Evolutionary conservation across 2,329 filamentous ascomycete genomes (phyloP), one percentile per base, ranked within the genome.

Genomic region (Aspergillus candidus): DNA sequence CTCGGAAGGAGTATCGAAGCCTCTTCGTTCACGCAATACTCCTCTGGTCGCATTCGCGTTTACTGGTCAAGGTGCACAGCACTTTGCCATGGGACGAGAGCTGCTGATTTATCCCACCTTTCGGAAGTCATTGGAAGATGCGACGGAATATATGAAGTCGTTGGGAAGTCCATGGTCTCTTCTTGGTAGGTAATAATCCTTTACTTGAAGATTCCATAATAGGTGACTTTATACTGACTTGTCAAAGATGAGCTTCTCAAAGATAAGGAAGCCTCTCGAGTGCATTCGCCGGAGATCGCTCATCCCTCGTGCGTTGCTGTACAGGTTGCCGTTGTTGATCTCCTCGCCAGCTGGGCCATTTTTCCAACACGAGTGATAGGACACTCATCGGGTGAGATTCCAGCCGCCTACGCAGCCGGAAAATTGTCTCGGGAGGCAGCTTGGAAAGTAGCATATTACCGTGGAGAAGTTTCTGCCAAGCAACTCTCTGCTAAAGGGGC

Each of bases 21-120:
- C 30, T 13, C 18, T 11, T 18, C 13, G 34, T 34, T 41, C 10
- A 5, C 34, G 39, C 4, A 12, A 27, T 11, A 11, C n/a, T 8
- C 44, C 49, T 11, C 37, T 38, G 30, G 44, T 60, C 5, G 44
- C 38, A 4, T 58, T 61, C 40, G 47, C 62, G 11, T 66, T 64
- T 41, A 66, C 60, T 8, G 62, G 62, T 2, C 62, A 65, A 34
- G 62, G 62, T n/a, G 61, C 59, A 12, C 61, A 65, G 32, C 65
- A 55, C 44, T 12, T 42, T 13, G 38, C 13, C 4, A 63, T 63
- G 60, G 61, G 56, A 3, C n/a, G 32, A 15, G 45, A 57, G 32
- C 51, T 63, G 5, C 14, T 62, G 27, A 18, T 32, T 12, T 44
- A 32, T 29, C 45, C 46, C 29, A 39, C 44, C 2, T 59, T 56